Percentiles rank a stretch among this genome's conserved stretches.
Evolutionary conservation across 1,139 yeast species (phyloP).

Genomic region (Yamadazyma taylorii): DNA sequence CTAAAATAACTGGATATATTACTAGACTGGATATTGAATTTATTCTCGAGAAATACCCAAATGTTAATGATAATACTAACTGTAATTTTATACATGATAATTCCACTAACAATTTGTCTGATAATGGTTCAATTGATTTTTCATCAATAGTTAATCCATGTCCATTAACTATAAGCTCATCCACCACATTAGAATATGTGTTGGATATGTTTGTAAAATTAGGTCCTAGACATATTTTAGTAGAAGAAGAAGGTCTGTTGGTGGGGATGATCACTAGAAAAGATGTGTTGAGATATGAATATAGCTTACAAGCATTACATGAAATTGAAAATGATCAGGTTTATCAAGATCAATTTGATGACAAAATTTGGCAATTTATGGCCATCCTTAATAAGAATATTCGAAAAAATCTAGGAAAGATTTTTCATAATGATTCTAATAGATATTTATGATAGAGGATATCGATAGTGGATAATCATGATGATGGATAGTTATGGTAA

Average conservation of each 20-base stretch:
- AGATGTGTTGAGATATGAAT: constrained; percentile 60
- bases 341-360: constrained; percentile 29
- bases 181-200: constrained; percentile 60
- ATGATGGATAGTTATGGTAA: too few relatives aligned
- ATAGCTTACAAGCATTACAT: constrained; percentile 29
- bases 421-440: constrained; percentile 32
- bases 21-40: constrained; percentile 34
- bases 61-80: constrained; percentile 16
- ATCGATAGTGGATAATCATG: not conserved
- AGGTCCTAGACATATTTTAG: constrained; percentile 77
- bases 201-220: constrained; percentile 71
- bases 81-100: constrained; percentile 23
- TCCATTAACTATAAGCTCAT: constrained; percentile 60
- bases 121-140: constrained; percentile 29
- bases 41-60: constrained; percentile 19
- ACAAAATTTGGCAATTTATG: constrained; percentile 39
- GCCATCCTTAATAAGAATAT: constrained; percentile 21
- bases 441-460: constrained; percentile 13
- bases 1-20: constrained; percentile 38
- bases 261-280: constrained; percentile 67
- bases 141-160: constrained; percentile 52
- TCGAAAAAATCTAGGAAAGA: constrained; percentile 28
- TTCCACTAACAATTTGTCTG: constrained; percentile 4
- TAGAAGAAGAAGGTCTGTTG: constrained; percentile 54
- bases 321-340: constrained; percentile 13